Evolutionary conservation across 2,329 filamentous ascomycete species (phyloP).

Genomic region (Fonsecaea nubica): DNA sequence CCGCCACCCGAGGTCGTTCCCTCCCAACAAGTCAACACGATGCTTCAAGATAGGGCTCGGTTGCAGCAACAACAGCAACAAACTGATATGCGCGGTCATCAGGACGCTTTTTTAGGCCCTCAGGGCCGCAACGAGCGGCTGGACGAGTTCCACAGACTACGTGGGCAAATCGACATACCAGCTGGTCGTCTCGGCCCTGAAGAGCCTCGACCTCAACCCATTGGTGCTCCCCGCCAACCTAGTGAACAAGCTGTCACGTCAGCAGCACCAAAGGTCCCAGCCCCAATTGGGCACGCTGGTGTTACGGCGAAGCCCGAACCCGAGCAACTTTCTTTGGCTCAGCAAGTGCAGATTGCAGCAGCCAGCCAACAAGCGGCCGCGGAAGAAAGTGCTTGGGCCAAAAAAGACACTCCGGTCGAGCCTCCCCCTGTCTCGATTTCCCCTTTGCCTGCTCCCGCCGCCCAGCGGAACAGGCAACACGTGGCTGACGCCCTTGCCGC

Average conservation of each 20-base stretch:
- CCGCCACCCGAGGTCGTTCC: constrained; percentile 54
- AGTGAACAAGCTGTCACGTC: constrained; percentile 41
- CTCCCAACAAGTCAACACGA: constrained; percentile 63
- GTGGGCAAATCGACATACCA: constrained; percentile 70
- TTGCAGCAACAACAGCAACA: constrained; percentile 53
- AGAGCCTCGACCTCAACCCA: constrained; percentile 51
- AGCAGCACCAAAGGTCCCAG: constrained; percentile 27
- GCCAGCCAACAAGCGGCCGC: constrained; percentile 43
- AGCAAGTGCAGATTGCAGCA: constrained; percentile 80
- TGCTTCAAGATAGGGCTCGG: constrained; percentile 66
- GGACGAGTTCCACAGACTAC: constrained; percentile 80
- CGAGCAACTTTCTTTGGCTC: constrained; percentile 70
- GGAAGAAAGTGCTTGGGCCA: constrained; percentile 56
- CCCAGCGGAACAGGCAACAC: constrained; percentile 82
- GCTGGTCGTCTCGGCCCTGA: constrained; percentile 45
- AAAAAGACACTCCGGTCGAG: constrained; percentile 63
- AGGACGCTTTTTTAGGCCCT: constrained; percentile 56
- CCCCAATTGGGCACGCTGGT: constrained; percentile 28
- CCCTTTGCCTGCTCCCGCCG: constrained; percentile 84
- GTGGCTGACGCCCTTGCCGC: constrained; percentile 75
- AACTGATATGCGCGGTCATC: constrained; percentile 47
- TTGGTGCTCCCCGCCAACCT: constrained; percentile 43
- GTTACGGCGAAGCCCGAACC: constrained; percentile 48
- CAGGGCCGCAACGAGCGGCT: constrained; percentile 70
- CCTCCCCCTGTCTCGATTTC: constrained; percentile 77